These are phyloP conservation scores for Colletotrichum costaricense DNA, from an alignment of 2,329 filamentous ascomycete species.

Conservation along the genomic window DNA sequence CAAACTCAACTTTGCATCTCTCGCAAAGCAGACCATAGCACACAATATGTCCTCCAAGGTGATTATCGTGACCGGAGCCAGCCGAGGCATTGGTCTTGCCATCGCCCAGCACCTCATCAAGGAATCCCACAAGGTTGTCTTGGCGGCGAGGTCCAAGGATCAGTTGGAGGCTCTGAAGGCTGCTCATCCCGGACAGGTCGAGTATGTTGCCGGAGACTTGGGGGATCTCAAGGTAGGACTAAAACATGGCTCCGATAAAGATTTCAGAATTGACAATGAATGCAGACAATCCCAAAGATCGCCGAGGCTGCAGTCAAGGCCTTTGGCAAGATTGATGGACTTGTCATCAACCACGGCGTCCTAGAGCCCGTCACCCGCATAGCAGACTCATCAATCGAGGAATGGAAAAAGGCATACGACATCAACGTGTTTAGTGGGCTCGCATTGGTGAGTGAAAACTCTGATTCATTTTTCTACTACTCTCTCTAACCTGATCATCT, in stretches of 20 bases:
- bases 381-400: constrained; percentile 72
- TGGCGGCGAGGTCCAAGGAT: constrained; percentile 65
- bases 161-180: constrained; percentile 62
- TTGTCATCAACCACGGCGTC: constrained; percentile 90
- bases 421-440: constrained; percentile 89
- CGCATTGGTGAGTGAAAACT: constrained; percentile 70
- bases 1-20: background rate
- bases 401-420: constrained; percentile 83
- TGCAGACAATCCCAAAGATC: constrained; percentile 68
- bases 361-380: constrained; percentile 81
- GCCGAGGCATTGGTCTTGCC: constrained; percentile 71
- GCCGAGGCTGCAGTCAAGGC: constrained; percentile 72
- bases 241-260: background rate
- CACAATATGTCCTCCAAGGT: constrained; percentile 67
- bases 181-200: constrained; percentile 64
- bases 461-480: background rate
- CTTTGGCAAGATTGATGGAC: constrained; percentile 80
- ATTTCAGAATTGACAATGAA: background rate
- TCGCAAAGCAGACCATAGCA: background rate
- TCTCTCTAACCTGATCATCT: constrained; percentile 5
- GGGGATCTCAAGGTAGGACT: constrained; percentile 59
- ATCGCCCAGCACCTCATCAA: constrained; percentile 63
- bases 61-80: constrained; percentile 76
- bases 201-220: constrained; percentile 67
- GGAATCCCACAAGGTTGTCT: constrained; percentile 67